Base-by-base conservation (phyloP, 345 rosid species). In the Citrus unshiu region DNA sequence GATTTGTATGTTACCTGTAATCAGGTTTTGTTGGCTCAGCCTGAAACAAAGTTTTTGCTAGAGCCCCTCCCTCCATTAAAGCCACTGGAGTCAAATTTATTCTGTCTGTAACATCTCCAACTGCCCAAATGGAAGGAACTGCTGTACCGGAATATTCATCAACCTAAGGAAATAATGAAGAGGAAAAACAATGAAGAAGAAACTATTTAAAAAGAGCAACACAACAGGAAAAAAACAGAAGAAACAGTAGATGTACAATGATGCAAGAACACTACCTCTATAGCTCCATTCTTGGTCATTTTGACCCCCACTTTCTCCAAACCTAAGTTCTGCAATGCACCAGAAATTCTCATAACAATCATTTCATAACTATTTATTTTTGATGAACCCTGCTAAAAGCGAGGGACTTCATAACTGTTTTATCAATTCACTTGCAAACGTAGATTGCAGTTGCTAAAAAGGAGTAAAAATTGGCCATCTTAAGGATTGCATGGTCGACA, bases 1-100 rank as follows among this genome's bases (percentile, higher is more conserved):
- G 72, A 49, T 58, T 58, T 40, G 12, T 35, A 70, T 22, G 63
- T 49, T 88, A 95, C 99, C 98, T 86, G 63, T 93, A 85, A 86
- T 93, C 92, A 75, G 99, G 96, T 87, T 92, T 93, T 40, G 98
- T 88, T 78, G 97, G 97, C 77, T 95, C 90, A 81, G 90, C 88
- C 24, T 78, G 84, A 79, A 93, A 92, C 65, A 95, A 46, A 14
- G 98, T 90, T 86, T 95, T 93, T 73, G 98, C 99, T 82, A 95
- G 81, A 65, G 99, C 99, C 72, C 87, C 95, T 83, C 99, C 99
- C 89, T 95, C 99, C 98, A 95, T 95, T 84, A 95, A 88, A 72
- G 99, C 98, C 83, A 95, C 99, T 67, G 99, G 99, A 84, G 98
- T 95, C 93, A 95, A 84, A 87, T 95, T 95, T 78, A 95, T 77